Evolutionary conservation across 257 asterid genomes (phyloP).

Genomic region (Rhazya stricta): DNA sequence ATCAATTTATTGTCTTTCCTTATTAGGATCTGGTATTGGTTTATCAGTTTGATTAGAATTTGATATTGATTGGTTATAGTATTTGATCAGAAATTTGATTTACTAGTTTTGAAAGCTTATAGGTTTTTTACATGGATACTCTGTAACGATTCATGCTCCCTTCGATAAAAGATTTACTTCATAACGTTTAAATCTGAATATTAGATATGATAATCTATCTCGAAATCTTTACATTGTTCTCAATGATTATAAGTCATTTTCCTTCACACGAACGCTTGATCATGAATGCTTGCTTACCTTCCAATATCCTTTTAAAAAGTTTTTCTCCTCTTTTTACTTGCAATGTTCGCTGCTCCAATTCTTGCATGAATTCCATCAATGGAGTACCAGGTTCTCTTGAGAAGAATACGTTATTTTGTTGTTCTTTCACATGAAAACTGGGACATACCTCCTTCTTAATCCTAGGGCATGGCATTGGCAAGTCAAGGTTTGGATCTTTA

Average conservation of each 20-base stretch:
- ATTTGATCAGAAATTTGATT: too few species aligned
- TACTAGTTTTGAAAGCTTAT: too few species aligned
- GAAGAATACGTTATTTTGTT: neutral
- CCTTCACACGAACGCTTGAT: slow-evolving; percentile 14
- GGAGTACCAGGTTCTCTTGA: neutral
- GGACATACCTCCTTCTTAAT: neutral
- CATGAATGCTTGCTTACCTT: slow-evolving; percentile 1
- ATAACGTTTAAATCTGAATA: too few species aligned
- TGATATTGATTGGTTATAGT: too few species aligned
- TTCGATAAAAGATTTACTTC: too few species aligned
- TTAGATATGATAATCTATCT: too few species aligned
- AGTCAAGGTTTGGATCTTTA: neutral
- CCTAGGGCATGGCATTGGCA: neutral
- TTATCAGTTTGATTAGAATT: too few species aligned
- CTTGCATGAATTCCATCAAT: neutral
- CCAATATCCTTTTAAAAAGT: neutral
- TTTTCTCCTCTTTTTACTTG: neutral
- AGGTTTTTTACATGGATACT: too few species aligned
- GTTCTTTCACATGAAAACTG: neutral
- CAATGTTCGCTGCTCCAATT: neutral
- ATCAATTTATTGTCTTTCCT: too few species aligned
- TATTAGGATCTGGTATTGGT: too few species aligned
- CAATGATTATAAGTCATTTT: slow-evolving; percentile 4
- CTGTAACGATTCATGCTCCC: too few species aligned
- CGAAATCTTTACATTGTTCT: too few species aligned